phyloP scores from a whole-genome alignment of 2,329 filamentous ascomycete genomes.

The Aspergillus fumigatus region DNA sequence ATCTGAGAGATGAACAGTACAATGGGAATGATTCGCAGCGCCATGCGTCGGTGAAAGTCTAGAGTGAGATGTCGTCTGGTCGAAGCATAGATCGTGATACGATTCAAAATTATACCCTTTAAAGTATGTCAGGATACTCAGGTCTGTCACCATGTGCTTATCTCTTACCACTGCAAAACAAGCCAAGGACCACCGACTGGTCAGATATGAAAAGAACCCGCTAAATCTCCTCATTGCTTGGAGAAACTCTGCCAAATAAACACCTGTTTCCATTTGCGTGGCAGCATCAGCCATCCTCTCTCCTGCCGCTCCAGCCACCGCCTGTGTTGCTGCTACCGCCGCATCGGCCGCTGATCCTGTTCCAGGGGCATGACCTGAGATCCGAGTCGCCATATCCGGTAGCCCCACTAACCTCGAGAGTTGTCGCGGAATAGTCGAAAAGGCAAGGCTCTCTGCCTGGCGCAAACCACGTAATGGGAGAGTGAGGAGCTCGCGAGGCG shows the following conservation, averaged over 20 bases:
- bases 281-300: conserved; percentile 31
- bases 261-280: conserved; percentile 28
- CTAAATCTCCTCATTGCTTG: conserved; percentile 64
- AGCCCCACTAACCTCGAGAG: conserved; percentile 28
- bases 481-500: conserved; percentile 29
- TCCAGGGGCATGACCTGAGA: conserved; percentile 19
- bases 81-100: conserved; percentile 89
- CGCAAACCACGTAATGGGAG: conserved; percentile 35
- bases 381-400: conserved; percentile 20
- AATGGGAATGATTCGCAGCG: conserved; percentile 68
- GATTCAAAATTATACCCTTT: conserved; percentile 77
- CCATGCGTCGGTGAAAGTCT: conserved; percentile 65
- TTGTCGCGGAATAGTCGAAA: conserved; percentile 31
- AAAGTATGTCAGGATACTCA: conserved; percentile 3
- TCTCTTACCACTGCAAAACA: conserved; percentile 68
- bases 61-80: conserved; percentile 75
- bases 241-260: conserved; percentile 42
- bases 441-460: conserved; percentile 32
- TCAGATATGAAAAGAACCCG: conserved; percentile 84
- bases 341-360: conserved; percentile 33
- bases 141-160: no score
- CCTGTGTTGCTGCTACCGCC: conserved; percentile 37
- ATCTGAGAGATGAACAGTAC: conserved; percentile 66
- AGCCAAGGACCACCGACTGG: conserved; percentile 84
- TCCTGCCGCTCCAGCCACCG: conserved; percentile 29